Evolutionary conservation across 768 basidiomycete genomes (phyloP).

Genomic region (Russula vinacea): DNA sequence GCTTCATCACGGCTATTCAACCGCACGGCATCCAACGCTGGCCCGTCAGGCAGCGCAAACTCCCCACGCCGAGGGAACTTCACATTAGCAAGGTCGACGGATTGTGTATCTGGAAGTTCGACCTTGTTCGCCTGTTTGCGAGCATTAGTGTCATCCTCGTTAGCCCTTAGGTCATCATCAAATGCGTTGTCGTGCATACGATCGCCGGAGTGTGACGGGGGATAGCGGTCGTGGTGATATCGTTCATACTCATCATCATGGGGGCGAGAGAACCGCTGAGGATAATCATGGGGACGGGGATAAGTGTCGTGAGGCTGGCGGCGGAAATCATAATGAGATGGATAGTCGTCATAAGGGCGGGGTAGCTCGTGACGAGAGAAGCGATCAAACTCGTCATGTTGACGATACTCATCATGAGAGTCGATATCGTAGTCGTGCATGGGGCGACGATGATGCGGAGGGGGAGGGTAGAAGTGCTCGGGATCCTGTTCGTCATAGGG

Average conservation of each 20-base stretch:
- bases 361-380: background rate
- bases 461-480: background rate
- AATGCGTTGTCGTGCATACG: background rate
- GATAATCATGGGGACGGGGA: background rate
- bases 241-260: conserved; percentile 5
- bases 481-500: background rate
- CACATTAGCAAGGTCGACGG: conserved; percentile 12
- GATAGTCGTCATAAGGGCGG: background rate
- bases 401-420: conserved; percentile 1
- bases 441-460: background rate
- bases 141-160: background rate
- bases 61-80: conserved; percentile 11
- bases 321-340: conserved; percentile 1
- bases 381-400: background rate
- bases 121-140: background rate
- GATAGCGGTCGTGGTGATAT: background rate
- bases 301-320: background rate
- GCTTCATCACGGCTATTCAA: background rate
- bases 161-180: background rate
- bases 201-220: background rate
- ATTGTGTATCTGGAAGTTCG: background rate
- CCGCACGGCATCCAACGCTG: background rate
- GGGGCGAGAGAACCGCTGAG: background rate
- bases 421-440: background rate
- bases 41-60: background rate